Evolutionary conservation across 2,329 filamentous ascomycete species (phyloP).

Genomic region (Penicillium sp.): DNA sequence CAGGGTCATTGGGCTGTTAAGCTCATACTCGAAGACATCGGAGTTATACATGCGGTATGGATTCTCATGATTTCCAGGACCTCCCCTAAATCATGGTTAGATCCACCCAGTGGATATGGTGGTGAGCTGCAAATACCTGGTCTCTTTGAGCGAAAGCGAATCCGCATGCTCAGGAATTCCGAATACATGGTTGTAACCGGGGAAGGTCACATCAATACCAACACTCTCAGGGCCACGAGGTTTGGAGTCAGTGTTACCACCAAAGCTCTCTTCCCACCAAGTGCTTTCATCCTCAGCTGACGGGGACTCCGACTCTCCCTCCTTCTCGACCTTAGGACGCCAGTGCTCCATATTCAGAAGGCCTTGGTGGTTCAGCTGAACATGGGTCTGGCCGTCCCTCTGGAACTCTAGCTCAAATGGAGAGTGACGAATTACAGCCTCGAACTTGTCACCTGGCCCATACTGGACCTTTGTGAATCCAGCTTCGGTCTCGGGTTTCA

Average conservation of each 20-base stretch:
- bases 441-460: slow-evolving; percentile 71
- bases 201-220: slow-evolving; percentile 86
- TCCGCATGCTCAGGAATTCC: slow-evolving; percentile 93
- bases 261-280: slow-evolving; percentile 97
- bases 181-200: slow-evolving; percentile 87
- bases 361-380: slow-evolving; percentile 88
- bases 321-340: slow-evolving; percentile 76
- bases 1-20: slow-evolving; percentile 96
- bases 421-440: slow-evolving; percentile 78
- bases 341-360: slow-evolving; percentile 94
- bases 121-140: slow-evolving; percentile 53
- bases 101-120: neutral
- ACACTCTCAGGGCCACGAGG: slow-evolving; percentile 93
- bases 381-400: slow-evolving; percentile 75
- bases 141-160: slow-evolving; percentile 83
- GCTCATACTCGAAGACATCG: slow-evolving; percentile 96
- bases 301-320: slow-evolving; percentile 47
- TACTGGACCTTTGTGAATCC: slow-evolving; percentile 75
- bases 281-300: slow-evolving; percentile 66
- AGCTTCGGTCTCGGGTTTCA: slow-evolving; percentile 64
- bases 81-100: slow-evolving; percentile 56
- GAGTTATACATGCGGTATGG: slow-evolving; percentile 95
- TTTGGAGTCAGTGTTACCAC: slow-evolving; percentile 92
- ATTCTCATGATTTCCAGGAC: slow-evolving; percentile 78
- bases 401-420: slow-evolving; percentile 87